Evolutionary conservation across 805 yeast species (phyloP).

Genomic region (Cyberlindnera euphorbiiphila): DNA sequence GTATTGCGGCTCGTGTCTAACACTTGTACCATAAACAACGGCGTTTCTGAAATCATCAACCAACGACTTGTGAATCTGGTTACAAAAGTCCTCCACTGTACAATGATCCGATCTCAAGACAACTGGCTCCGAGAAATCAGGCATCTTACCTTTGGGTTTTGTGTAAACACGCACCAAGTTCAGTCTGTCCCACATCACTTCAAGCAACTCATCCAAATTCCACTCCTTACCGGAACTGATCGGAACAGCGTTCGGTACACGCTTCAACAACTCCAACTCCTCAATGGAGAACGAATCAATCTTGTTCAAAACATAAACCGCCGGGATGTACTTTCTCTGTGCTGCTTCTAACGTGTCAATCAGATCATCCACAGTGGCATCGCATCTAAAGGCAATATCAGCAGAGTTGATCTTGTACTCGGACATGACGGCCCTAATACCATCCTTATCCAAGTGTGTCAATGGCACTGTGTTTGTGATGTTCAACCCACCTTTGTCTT

Average conservation of each 20-base stretch:
- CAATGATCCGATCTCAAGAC: conserved; percentile 80
- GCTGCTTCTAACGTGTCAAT: conserved; percentile 91
- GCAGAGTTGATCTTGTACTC: conserved; percentile 96
- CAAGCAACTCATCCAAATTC: conserved; percentile 93
- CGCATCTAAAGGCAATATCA: conserved; percentile 94
- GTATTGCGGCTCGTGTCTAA: conserved; percentile 95
- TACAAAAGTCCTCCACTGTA: conserved; percentile 93
- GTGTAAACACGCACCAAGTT: conserved; percentile 94
- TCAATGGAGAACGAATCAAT: conserved; percentile 93
- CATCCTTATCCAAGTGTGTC: conserved; percentile 88
- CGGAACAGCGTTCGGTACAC: conserved; percentile 97
- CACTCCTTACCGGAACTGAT: conserved; percentile 94
- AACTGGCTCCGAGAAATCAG: conserved; percentile 94
- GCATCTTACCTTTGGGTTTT: conserved; percentile 90
- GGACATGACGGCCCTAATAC: conserved; percentile 91
- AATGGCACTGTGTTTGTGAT: conserved; percentile 91
- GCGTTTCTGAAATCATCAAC: conserved; percentile 94
- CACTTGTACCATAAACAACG: conserved; percentile 88
- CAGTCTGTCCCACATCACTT: conserved; percentile 92
- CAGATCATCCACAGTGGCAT: conserved; percentile 95
- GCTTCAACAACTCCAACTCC: conserved; percentile 83
- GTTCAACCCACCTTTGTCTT: conserved; percentile 93
- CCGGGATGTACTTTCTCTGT: conserved; percentile 92
- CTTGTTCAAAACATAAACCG: conserved; percentile 89
- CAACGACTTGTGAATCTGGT: conserved; percentile 89